Base-by-base conservation (phyloP, 83 land plant genomes). In the Isoetes engelmannii region DNA sequence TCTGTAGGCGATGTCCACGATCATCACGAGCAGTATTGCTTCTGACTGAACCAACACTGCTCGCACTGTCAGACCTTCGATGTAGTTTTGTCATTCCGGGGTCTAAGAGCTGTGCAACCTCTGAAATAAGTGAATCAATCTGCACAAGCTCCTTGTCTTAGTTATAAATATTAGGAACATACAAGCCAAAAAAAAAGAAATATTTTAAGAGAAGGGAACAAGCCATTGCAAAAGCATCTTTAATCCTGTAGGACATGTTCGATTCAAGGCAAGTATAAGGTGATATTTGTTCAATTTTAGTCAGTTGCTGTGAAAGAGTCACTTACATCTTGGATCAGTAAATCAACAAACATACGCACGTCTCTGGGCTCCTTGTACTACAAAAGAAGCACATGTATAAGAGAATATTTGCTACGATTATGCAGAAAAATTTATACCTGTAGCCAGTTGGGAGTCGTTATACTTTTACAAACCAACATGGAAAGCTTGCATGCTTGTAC, bases 361-460 rank as follows among this genome's bases (percentile, higher is more conserved):
- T 90, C 96, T 69, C 92, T 73, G 42, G 98, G 96, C 71, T 93
- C 98, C 79, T 87, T 89, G 77, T 89, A 88, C 98, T 93, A 82
- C 46, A 41, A 60, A 78, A 62, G 15, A 17, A 41, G 51, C 70
- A 72, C 44, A 47, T 42, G n/a, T 57, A 55, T 41, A 69, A 28
- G 63, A 13, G 28, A 61, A 37, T 28, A 8, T 61, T 55, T 5
- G 7, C 44, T 56, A 50, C 12, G 4, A 61, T 8, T 6, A 19
- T 70, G 59, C 48, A 5, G 20, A 46, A 28, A 3, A 13, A 41
- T 12, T 9, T 60, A 62, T 50, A 78, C 84, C 78, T 81, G 82
- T 13, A 81, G 62, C 84, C 84, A 81, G 55, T 81, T 65, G 7
- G 78, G 82, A 41, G 84, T 67, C 50, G 66, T 69, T 44, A 81